Base-by-base conservation (phyloP, 345 rosid genomes). In the Camelina laxa region DNA sequence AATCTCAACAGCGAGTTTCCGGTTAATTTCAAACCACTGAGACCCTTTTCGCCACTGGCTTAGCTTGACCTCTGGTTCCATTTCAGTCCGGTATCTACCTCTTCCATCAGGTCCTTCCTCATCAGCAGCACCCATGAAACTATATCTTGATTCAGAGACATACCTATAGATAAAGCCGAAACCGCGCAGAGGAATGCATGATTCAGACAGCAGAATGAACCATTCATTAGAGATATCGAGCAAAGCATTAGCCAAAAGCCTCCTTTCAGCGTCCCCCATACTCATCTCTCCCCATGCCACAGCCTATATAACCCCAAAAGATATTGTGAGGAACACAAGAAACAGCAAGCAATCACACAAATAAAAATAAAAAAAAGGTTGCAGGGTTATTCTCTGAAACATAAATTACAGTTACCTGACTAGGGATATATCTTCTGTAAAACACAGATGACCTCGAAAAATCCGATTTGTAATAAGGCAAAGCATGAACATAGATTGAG, bases 231-330 rank as follows among this genome's bases (percentile, higher is more conserved):
- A 89, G 36, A 89, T 76, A 69, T 92, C 97, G 6, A 95, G 96
- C 76, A 95, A 73, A 17, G 97, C 99, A 16, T 92, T 95, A 30
- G 96, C 97, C 3, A 90, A 44, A 55, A 95, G 97, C 53, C 99
- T 87, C 73, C 93, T 89, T 82, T 95, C 97, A 16, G 97, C 97
- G 38, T 95, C 97, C 41, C 91, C 85, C 97, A 90, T 90, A 50
- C 97, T 95, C 97, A 88, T 90, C 82, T 56, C 83, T 78, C 99
- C 99, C 99, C 99, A 92, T 65, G 82, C 86, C 57, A 85, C 97
- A 54, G 75, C 80, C 97, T 89, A 84, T 74, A 71, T 51, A 44
- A 56, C 36, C 8, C 30, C 30, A 0, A 27, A 27, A 27, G 11
- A 57, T 6, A 55, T 22, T 22, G 30, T 75, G 14, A 75, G 38